A percentile compares a stretch with the other conserved stretches of the same genome.
phyloP scores from a whole-genome alignment of 2,329 filamentous ascomycete genomes.

The Thyridium curvatum region DNA sequence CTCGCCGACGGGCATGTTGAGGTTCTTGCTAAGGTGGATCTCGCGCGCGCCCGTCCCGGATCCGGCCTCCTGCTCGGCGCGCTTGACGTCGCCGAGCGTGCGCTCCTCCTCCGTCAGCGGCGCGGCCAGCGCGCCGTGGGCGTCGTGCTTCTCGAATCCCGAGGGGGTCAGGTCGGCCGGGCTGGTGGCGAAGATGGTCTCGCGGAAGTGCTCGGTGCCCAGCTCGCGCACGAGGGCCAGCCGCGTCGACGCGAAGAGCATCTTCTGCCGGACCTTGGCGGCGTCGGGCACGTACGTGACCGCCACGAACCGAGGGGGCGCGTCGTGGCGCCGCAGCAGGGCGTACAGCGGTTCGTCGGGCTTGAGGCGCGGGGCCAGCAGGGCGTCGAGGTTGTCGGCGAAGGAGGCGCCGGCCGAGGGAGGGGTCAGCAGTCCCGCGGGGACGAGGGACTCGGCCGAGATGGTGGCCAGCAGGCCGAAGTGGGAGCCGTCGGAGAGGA shows the following conservation, averaged over 20 bases:
- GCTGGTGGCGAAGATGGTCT: constrained; percentile 67
- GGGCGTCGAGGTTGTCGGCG: constrained; percentile 49
- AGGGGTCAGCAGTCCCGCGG: constrained; percentile 47
- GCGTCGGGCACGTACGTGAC: constrained; percentile 75
- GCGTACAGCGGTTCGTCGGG: constrained; percentile 66
- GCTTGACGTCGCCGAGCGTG: constrained; percentile 64
- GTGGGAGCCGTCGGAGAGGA: constrained; percentile 54
- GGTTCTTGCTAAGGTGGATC: constrained; percentile 51
- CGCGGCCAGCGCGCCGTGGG: constrained; percentile 56
- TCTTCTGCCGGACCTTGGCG: constrained; percentile 78
- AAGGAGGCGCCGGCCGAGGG: constrained; percentile 46
- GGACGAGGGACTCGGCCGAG: constrained; percentile 59
- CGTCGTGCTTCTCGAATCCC: constrained; percentile 69
- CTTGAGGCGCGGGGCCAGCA: constrained; percentile 57
- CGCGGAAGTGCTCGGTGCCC: constrained; percentile 71
- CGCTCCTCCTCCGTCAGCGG: constrained; percentile 76
- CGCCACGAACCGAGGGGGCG: constrained; percentile 54
- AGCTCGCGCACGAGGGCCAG: constrained; percentile 71
- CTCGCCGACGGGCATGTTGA: constrained; percentile 53
- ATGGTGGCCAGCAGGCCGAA: constrained; percentile 71
- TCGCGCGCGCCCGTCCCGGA: constrained; percentile 56
- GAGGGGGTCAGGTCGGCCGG: constrained; percentile 60
- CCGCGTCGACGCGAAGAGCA: constrained; percentile 75
- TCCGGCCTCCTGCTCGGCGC: constrained; percentile 69
- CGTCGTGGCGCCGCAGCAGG: constrained; percentile 62